Conservation (phyloP, 495 filamentous ascomycete genomes). For the Hypoxylon fuscum region DNA sequence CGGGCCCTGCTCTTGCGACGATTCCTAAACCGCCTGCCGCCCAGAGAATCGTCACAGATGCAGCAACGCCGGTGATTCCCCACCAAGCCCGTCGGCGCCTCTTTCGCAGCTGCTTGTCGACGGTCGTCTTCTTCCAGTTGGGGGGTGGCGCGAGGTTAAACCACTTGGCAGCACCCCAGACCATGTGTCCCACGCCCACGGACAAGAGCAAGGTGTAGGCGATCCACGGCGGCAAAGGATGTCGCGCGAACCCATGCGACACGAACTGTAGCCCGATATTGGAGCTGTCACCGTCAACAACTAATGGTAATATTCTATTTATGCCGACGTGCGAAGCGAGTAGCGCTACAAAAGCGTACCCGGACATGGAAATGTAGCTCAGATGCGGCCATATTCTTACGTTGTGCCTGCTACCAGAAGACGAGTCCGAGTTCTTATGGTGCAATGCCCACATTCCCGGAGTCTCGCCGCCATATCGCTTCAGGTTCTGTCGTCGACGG, state of each 20-base stretch:
- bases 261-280: conserved; percentile 83
- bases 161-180: conserved; percentile 85
- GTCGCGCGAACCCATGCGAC: conserved; percentile 82
- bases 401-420: conserved; percentile 38
- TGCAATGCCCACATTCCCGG: conserved; percentile 52
- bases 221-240: conserved; percentile 68
- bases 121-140: conserved; percentile 53
- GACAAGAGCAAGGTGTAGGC: conserved; percentile 75
- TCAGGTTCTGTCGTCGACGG: conserved; percentile 70
- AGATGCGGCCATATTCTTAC: conserved; percentile 71
- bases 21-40: conserved; percentile 81
- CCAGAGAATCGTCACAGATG: conserved; percentile 71
- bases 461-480: conserved; percentile 69
- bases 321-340: conserved; percentile 74
- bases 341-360: conserved; percentile 70
- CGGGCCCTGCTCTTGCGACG: conserved; percentile 74
- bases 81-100: conserved; percentile 70
- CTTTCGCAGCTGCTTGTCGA: conserved; percentile 56
- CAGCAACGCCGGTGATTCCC: conserved; percentile 69
- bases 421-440: conserved; percentile 25
- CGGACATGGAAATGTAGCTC: conserved; percentile 70
- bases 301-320: conserved; percentile 74
- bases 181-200: conserved; percentile 77
- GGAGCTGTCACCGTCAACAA: conserved; percentile 82
- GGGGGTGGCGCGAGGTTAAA: conserved; percentile 61